These are phyloP conservation scores for Reutealis trisperma DNA, from an alignment of 345 rosid genomes.

Conservation along the genomic window DNA sequence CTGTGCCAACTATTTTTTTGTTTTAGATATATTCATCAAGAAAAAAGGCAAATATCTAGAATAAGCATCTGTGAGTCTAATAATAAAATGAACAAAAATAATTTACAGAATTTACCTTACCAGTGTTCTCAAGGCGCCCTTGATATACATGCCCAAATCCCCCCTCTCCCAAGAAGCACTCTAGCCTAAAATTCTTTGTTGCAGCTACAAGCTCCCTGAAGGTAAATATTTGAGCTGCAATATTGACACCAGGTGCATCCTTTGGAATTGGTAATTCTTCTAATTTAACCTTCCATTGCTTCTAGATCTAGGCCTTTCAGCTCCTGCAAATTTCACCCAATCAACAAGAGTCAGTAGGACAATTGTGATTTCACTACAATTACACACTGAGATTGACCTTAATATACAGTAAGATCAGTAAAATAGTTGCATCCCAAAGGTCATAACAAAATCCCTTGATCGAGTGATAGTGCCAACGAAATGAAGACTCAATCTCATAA, in stretches of 20 bases:
- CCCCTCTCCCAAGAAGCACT: conserved; percentile 94
- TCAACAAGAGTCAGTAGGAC: conserved; percentile 15
- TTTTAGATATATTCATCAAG: too few relatives aligned
- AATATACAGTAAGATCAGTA: not conserved
- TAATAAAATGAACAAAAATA: too few relatives aligned
- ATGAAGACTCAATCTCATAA: not conserved
- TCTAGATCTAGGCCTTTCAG: conserved; percentile 71
- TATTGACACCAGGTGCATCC: conserved; percentile 57
- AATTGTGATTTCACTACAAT: conserved; percentile 1
- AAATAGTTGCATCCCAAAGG: conserved; percentile 6
- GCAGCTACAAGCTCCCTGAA: conserved; percentile 93
- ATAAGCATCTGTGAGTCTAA: too few relatives aligned
- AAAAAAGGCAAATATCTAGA: too few relatives aligned
- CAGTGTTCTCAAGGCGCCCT: too few relatives aligned
- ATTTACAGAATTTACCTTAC: too few relatives aligned
- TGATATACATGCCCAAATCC: conserved; percentile 95
- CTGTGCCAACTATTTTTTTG: too few relatives aligned
- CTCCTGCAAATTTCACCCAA: conserved; percentile 56
- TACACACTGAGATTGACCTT: not conserved
- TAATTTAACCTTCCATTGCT: conserved; percentile 59
- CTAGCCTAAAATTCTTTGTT: conserved; percentile 84
- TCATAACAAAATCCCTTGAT: not conserved
- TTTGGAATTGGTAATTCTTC: conserved; percentile 56
- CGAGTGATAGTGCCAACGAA: not conserved
- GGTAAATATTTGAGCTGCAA: conserved; percentile 87